Conservation (phyloP, 495 filamentous ascomycete species). For the Podospora comata region DNA sequence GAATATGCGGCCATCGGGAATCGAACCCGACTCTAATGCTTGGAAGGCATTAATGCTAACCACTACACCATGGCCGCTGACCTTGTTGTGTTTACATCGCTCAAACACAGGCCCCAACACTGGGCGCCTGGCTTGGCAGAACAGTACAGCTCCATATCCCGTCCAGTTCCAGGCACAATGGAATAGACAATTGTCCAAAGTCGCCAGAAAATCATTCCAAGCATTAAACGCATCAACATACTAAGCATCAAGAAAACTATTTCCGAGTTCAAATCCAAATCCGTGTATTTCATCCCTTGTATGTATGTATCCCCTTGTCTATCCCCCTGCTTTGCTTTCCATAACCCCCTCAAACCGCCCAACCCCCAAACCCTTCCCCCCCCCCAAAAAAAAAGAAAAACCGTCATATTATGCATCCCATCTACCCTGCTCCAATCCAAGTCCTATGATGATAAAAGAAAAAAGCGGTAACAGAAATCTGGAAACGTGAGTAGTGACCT, state of each 20-base stretch:
- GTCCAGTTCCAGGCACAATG: background rate
- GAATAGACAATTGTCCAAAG: background rate
- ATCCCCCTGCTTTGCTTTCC: background rate
- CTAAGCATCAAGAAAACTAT: background rate
- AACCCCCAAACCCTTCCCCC: no score
- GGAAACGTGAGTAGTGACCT: background rate
- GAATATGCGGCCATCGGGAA: slow-evolving; percentile 12
- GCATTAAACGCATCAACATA: background rate
- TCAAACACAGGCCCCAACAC: background rate
- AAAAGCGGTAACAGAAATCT: background rate
- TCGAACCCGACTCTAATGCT: slow-evolving; percentile 15
- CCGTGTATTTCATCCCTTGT: background rate
- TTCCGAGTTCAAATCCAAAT: background rate
- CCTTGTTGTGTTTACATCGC: background rate
- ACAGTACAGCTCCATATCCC: background rate
- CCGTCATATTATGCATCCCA: background rate
- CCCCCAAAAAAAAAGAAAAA: background rate
- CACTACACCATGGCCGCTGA: slow-evolving; percentile 17
- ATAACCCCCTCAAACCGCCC: no score
- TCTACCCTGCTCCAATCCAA: background rate
- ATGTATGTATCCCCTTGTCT: background rate
- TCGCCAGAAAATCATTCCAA: background rate
- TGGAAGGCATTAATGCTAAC: slow-evolving; percentile 15
- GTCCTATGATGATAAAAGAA: background rate
- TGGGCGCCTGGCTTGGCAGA: background rate